Percentiles rank a stretch among this genome's conserved stretches.
These are phyloP conservation scores for Lichtheimia ornata DNA, from an alignment of 371 early-diverging fungal species.

Conservation along the genomic window DNA sequence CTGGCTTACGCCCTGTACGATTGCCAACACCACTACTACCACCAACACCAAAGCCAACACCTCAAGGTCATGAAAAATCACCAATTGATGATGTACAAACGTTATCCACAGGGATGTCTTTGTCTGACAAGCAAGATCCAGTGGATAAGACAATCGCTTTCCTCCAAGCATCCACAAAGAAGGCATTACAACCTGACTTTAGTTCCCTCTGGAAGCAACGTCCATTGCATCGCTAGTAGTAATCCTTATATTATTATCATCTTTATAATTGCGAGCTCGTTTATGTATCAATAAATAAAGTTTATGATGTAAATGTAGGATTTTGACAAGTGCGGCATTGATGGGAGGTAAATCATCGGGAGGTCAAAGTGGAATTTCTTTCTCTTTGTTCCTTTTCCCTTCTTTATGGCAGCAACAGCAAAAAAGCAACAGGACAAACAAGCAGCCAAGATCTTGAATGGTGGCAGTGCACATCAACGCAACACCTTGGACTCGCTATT, in stretches of 20 bases:
- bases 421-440: conserved; percentile 4
- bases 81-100: not conserved
- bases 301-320: no score
- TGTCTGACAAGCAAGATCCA: no score
- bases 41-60: not conserved
- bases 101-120: not conserved
- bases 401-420: not conserved
- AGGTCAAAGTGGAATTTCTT: not conserved
- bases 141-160: no score
- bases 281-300: no score
- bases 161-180: not conserved
- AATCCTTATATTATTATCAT: no score
- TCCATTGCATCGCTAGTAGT: not conserved
- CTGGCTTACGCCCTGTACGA: not conserved
- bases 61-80: not conserved
- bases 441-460: conserved; percentile 13
- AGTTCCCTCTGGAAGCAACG: conserved; percentile 5
- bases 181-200: not conserved
- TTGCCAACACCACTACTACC: not conserved
- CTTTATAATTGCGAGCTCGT: no score
- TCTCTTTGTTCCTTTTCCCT: not conserved
- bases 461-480: conserved; percentile 15
- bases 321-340: no score
- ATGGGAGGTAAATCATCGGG: no score
- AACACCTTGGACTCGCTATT: conserved; percentile 34